These are phyloP conservation scores for Massariosphaeria phaeospora DNA, from an alignment of 495 filamentous ascomycete species.

Conservation along the genomic window DNA sequence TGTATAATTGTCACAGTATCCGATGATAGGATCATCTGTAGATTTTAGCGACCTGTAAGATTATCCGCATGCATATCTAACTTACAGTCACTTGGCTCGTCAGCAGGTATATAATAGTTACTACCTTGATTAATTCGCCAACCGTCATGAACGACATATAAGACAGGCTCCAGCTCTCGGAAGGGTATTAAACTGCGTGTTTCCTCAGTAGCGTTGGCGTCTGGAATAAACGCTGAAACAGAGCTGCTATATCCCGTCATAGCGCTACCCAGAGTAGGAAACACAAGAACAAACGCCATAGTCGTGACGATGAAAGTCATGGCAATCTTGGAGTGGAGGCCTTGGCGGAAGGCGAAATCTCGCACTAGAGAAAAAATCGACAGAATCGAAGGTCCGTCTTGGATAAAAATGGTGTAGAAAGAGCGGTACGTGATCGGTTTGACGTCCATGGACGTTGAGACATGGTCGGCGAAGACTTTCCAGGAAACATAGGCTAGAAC, in stretches of 20 bases:
- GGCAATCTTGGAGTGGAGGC: slow-evolving; percentile 12
- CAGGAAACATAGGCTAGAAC: slow-evolving; percentile 31
- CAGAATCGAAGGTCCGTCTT: background rate
- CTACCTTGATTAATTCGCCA: background rate
- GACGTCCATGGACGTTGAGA: slow-evolving; percentile 30
- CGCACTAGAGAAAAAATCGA: background rate
- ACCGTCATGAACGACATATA: slow-evolving; percentile 16
- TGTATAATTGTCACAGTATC: too few species aligned
- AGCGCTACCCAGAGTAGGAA: slow-evolving; percentile 36
- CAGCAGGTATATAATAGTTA: too few species aligned
- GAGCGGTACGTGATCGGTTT: slow-evolving; percentile 26
- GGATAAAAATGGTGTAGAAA: slow-evolving; percentile 24
- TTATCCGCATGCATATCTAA: too few species aligned
- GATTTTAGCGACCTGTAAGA: too few species aligned
- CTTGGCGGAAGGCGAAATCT: background rate
- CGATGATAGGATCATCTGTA: too few species aligned
- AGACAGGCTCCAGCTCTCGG: background rate
- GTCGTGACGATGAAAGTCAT: slow-evolving; percentile 11
- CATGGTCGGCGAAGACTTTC: slow-evolving; percentile 21
- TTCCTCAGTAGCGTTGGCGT: background rate
- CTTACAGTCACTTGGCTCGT: too few species aligned
- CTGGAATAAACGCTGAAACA: slow-evolving; percentile 16
- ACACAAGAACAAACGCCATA: slow-evolving; percentile 32
- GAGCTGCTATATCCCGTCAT: slow-evolving; percentile 38
- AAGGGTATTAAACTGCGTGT: background rate